phyloP scores from a whole-genome alignment of 306 rosid genomes.

The Heteromeles arbutifolia region DNA sequence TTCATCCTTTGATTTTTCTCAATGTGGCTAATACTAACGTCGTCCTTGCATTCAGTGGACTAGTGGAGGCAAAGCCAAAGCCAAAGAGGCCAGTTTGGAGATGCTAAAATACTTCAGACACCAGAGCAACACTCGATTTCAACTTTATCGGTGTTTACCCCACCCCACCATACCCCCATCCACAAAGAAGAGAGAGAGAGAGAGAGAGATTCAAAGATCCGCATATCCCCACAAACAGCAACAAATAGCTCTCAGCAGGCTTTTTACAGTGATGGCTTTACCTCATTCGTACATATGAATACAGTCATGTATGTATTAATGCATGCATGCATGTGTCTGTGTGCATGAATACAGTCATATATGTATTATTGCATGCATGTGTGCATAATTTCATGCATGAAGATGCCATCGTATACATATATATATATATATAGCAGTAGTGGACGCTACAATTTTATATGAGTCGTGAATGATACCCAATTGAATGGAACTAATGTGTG shows the following conservation, averaged over 20 bases:
- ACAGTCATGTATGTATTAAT: background rate
- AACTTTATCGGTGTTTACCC: constrained; percentile 56
- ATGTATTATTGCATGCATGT: background rate
- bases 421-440: background rate
- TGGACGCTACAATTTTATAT: background rate
- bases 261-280: constrained; percentile 43
- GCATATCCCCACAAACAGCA: constrained; percentile 65
- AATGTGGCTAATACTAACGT: background rate
- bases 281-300: constrained; percentile 36
- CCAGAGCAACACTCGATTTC: constrained; percentile 27
- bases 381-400: background rate
- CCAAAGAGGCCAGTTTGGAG: background rate
- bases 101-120: constrained; percentile 13
- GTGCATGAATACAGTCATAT: background rate
- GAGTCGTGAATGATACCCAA: background rate
- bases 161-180: constrained; percentile 16
- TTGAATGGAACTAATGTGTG: background rate
- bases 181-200: background rate
- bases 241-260: constrained; percentile 55
- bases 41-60: background rate
- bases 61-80: constrained; percentile 4
- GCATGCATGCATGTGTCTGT: background rate
- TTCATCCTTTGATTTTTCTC: too few relatives aligned
- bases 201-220: constrained; percentile 48
- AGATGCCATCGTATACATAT: background rate